Conservation (phyloP, 495 filamentous ascomycete genomes). For the Neurospora sp. region DNA sequence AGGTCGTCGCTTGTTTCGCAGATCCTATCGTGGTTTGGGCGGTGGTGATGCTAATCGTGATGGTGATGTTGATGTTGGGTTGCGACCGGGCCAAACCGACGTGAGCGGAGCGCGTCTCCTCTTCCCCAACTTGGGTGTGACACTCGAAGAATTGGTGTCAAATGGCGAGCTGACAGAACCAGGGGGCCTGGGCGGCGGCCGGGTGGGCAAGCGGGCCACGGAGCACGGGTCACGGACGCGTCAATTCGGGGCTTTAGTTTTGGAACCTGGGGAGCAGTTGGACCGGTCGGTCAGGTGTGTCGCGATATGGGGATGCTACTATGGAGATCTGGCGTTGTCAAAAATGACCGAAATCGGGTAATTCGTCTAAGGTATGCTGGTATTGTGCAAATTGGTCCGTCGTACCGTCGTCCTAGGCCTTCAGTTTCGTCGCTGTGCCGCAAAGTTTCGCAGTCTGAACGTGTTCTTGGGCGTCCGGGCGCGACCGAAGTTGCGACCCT, state of each 20-base stretch:
- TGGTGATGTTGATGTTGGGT: background rate
- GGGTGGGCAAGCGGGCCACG: background rate
- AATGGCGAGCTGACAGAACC: background rate
- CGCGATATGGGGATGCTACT: background rate
- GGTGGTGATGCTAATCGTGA: background rate
- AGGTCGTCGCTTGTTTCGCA: background rate
- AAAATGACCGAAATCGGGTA: background rate
- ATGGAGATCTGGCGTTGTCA: background rate
- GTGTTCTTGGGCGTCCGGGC: background rate
- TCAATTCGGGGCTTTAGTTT: background rate
- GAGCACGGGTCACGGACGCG: background rate
- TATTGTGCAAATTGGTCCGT: background rate
- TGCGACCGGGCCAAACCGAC: background rate
- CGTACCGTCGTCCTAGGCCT: background rate
- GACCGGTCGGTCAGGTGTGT: background rate
- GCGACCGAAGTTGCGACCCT: constrained; percentile 9
- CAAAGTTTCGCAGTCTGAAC: background rate
- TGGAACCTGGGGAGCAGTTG: background rate
- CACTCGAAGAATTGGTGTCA: background rate
- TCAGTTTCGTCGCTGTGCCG: background rate
- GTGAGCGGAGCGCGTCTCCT: constrained; percentile 7
- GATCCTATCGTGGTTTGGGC: background rate
- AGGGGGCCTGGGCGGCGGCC: background rate
- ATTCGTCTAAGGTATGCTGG: constrained; percentile 3
- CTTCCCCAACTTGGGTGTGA: background rate